Conservation (phyloP, 2,329 filamentous ascomycete genomes). For the Coleophoma eucalyptorum region DNA sequence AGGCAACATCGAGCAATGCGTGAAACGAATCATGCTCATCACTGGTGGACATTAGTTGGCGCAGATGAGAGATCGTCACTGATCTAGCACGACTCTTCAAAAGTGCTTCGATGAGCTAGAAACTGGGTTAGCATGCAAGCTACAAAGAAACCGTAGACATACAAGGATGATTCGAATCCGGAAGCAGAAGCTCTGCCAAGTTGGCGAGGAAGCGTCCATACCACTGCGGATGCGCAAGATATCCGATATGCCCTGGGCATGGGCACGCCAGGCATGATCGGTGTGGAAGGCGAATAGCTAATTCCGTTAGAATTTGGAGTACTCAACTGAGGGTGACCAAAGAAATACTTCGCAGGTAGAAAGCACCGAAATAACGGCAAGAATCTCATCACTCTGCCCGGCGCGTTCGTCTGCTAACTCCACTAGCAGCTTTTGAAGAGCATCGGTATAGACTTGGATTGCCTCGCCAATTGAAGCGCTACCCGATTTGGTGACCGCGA, state of each 20-base stretch:
- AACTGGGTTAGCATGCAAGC: too few species aligned
- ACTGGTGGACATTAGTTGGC: too few species aligned
- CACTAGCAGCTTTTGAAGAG: conserved; percentile 2
- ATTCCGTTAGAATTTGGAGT: background rate
- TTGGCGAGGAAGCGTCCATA: background rate
- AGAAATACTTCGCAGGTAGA: conserved; percentile 6
- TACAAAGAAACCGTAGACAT: too few species aligned
- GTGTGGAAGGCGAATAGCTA: conserved; percentile 3
- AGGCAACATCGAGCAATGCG: too few species aligned
- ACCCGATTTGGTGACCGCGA: conserved; percentile 1
- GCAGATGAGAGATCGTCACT: too few species aligned
- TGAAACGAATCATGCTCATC: too few species aligned
- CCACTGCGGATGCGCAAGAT: conserved; percentile 2
- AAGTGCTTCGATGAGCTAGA: too few species aligned
- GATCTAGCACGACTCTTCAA: too few species aligned
- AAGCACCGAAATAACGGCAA: conserved; percentile 4
- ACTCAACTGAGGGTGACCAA: background rate
- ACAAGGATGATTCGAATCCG: background rate
- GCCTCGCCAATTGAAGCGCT: background rate
- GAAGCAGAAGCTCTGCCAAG: conserved; percentile 1
- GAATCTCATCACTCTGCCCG: background rate
- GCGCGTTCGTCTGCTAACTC: conserved; percentile 1
- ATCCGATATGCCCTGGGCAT: conserved; percentile 4
- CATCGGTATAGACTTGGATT: conserved; percentile 3
- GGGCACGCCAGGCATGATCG: conserved; percentile 4